Conservation (phyloP, 768 basidiomycete species). For the Pluteus cervinus region DNA sequence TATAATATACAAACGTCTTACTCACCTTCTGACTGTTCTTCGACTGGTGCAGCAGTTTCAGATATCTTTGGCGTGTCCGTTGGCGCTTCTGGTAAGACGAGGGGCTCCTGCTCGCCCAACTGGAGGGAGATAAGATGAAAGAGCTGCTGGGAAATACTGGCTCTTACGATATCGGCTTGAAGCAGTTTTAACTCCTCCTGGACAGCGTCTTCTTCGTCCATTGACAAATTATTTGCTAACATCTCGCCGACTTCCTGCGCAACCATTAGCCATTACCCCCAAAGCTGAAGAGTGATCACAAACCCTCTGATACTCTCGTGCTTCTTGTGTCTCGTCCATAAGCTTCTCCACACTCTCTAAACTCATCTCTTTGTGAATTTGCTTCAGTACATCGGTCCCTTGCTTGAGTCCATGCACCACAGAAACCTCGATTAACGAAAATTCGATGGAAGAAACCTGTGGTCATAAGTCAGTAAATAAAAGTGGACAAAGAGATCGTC, state of each 20-base stretch:
- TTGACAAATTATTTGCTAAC: constrained; percentile 71
- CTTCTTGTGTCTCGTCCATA: constrained; percentile 89
- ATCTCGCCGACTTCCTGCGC: constrained; percentile 86
- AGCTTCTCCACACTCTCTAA: constrained; percentile 90
- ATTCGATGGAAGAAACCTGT: constrained; percentile 95
- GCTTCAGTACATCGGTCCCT: constrained; percentile 88
- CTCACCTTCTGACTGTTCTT: constrained; percentile 24
- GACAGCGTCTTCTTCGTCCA: constrained; percentile 93
- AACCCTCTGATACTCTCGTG: constrained; percentile 86
- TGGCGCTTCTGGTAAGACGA: too few relatives aligned
- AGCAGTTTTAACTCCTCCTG: constrained; percentile 74
- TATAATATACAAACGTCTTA: too few relatives aligned
- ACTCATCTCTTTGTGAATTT: constrained; percentile 93
- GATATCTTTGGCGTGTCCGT: too few relatives aligned
- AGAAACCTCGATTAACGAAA: constrained; percentile 89
- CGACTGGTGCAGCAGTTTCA: constrained; percentile 33
- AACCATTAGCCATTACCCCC: constrained; percentile 2
- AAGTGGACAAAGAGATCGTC: background rate
- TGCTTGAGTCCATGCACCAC: constrained; percentile 90
- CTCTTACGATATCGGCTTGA: constrained; percentile 57
- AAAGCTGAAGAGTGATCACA: constrained; percentile 1
- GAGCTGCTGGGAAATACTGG: too few relatives aligned
- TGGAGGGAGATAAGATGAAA: too few relatives aligned
- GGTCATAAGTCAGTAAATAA: background rate
- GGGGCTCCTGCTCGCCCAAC: constrained; percentile 23